These are phyloP conservation scores for Penicillium robsamsonii DNA, from an alignment of 495 filamentous ascomycete species.

Conservation along the genomic window DNA sequence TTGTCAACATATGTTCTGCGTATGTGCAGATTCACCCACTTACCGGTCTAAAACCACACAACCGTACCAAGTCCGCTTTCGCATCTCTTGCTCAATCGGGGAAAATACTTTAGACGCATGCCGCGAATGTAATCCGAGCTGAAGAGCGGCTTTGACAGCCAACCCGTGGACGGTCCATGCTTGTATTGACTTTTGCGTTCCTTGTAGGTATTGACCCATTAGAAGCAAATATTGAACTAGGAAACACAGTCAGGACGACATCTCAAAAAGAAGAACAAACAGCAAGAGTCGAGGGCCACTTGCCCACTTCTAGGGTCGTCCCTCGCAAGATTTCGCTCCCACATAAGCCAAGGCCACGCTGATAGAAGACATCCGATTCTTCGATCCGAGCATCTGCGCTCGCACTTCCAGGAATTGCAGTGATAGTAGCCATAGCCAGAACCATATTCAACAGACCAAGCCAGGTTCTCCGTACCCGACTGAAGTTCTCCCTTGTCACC, in stretches of 20 bases:
- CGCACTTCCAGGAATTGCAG: slow-evolving; percentile 35
- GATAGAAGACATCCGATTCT: slow-evolving; percentile 40
- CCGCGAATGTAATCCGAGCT: slow-evolving; percentile 41
- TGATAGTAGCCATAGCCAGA: slow-evolving; percentile 67
- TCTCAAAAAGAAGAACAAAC: fast-evolving
- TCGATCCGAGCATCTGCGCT: slow-evolving; percentile 16
- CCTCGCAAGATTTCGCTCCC: slow-evolving; percentile 33
- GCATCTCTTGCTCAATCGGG: slow-evolving; percentile 37
- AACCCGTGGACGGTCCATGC: slow-evolving; percentile 45
- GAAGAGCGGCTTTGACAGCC: slow-evolving; percentile 40
- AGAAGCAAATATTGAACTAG: slow-evolving; percentile 41
- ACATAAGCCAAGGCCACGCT: slow-evolving; percentile 30
- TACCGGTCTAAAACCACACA: slow-evolving; percentile 47
- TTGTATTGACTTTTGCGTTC: slow-evolving; percentile 43
- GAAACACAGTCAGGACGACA: neutral
- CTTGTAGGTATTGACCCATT: slow-evolving; percentile 44
- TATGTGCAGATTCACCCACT: neutral
- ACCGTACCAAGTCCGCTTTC: slow-evolving; percentile 47
- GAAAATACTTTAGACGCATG: slow-evolving; percentile 32
- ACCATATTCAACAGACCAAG: slow-evolving; percentile 72
- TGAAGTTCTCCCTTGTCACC: slow-evolving; percentile 30
- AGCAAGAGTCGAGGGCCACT: neutral
- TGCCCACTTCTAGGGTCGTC: slow-evolving; percentile 38
- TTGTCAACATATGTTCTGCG: neutral
- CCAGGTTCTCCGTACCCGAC: slow-evolving; percentile 50